These are phyloP conservation scores for Cystoderma amianthinum DNA, from an alignment of 768 basidiomycete species.

Conservation along the genomic window DNA sequence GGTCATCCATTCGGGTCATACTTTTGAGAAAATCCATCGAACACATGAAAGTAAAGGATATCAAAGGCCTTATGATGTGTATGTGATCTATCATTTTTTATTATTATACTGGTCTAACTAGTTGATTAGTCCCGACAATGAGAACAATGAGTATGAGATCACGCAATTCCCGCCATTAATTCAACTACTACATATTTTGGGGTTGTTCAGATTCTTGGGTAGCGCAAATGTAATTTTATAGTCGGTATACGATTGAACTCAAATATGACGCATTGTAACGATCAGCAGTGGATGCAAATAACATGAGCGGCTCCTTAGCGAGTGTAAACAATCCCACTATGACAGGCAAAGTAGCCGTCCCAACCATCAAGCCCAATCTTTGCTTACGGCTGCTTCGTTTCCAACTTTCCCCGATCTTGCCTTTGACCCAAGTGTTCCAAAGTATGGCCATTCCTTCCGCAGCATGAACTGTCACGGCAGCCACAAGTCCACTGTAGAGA, in stretches of 20 bases:
- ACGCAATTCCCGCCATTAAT: slow-evolving; percentile 15
- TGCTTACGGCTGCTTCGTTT: slow-evolving; percentile 15
- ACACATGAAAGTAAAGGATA: slow-evolving; percentile 51
- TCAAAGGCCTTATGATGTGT: slow-evolving; percentile 70
- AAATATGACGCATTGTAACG: slow-evolving; percentile 47
- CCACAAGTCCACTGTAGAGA: slow-evolving; percentile 57
- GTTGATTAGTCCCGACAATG: slow-evolving; percentile 50
- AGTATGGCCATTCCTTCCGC: slow-evolving; percentile 54
- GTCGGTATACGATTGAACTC: slow-evolving; percentile 38
- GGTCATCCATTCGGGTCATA: slow-evolving; percentile 54
- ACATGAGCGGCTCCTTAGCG: slow-evolving; percentile 50
- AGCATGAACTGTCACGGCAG: slow-evolving; percentile 49
- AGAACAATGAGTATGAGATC: slow-evolving; percentile 57
- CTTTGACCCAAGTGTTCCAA: slow-evolving; percentile 39
- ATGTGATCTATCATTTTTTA: slow-evolving; percentile 18
- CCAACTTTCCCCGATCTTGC: slow-evolving; percentile 9
- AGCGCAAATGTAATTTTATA: slow-evolving; percentile 13
- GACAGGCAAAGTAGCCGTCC: slow-evolving; percentile 39
- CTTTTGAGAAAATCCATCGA: slow-evolving; percentile 50
- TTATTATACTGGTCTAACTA: slow-evolving; percentile 7
- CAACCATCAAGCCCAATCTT: slow-evolving; percentile 18
- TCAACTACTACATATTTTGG: neutral
- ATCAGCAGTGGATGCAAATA: slow-evolving; percentile 40
- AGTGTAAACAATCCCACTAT: slow-evolving; percentile 48
- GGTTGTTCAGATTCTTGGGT: neutral